A percentile compares a stretch with the other conserved stretches of the same genome.
Conservation (phyloP, 108 stramenopile genomes). For the Epithemia pelagica region DNA sequence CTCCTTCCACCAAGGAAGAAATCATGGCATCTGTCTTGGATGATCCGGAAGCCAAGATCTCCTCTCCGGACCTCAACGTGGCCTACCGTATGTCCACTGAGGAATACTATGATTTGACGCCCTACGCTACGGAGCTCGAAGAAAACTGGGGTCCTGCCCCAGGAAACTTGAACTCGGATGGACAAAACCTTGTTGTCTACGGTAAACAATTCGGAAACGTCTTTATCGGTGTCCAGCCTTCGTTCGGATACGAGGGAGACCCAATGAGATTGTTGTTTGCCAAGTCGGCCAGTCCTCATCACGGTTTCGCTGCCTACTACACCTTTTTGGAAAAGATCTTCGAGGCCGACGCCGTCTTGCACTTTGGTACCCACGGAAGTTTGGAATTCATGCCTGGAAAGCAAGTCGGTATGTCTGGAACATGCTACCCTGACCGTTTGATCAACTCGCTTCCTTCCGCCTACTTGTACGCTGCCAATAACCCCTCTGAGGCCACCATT, state of each 20-base stretch:
- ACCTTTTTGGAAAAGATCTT: constrained; percentile 95
- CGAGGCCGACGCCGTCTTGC: constrained; percentile 91
- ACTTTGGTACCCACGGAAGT: constrained; percentile 95
- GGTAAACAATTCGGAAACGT: constrained; percentile 95
- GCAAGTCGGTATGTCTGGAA: constrained; percentile 97
- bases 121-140: constrained; percentile 88
- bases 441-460: constrained; percentile 93
- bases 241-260: constrained; percentile 96
- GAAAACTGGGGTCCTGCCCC: constrained; percentile 98
- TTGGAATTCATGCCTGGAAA: constrained; percentile 98
- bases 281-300: constrained; percentile 96
- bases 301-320: constrained; percentile 98
- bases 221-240: constrained; percentile 94
- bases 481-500: constrained; percentile 96
- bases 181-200: constrained; percentile 91
- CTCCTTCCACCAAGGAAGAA: constrained; percentile 67
- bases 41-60: constrained; percentile 91
- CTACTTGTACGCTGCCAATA: constrained; percentile 97
- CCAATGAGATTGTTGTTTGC: constrained; percentile 90
- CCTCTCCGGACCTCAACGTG: constrained; percentile 92
- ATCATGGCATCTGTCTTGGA: constrained; percentile 87
- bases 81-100: constrained; percentile 94
- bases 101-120: constrained; percentile 92
- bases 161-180: constrained; percentile 95
- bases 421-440: constrained; percentile 95